Evolutionary conservation across 352 stramenopile genomes (phyloP).

Genomic region (Phytophthora hibernalis): DNA sequence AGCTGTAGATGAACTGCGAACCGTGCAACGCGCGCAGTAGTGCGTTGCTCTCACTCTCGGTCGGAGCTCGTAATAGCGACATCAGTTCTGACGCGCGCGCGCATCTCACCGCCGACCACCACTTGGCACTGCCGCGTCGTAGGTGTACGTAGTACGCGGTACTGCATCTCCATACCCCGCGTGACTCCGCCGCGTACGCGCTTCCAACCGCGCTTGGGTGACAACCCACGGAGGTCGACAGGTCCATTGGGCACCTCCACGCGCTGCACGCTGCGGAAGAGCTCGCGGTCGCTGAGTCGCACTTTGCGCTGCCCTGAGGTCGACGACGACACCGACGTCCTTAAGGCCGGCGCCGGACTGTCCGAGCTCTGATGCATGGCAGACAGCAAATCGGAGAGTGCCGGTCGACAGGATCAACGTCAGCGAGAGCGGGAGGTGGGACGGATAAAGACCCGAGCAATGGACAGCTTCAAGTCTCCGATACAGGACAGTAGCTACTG

Average conservation of each 20-base stretch:
- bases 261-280: conserved; percentile 37
- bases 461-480: too few relatives aligned
- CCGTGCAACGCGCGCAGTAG: conserved; percentile 35
- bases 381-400: conserved; percentile 24
- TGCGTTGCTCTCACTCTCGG: conserved; percentile 48
- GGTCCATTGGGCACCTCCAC: conserved; percentile 24
- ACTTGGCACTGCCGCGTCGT: conserved; percentile 30
- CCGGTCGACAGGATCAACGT: conserved; percentile 9
- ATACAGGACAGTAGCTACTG: too few relatives aligned
- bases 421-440: too few relatives aligned
- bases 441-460: too few relatives aligned
- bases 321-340: conserved; percentile 30
- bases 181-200: conserved; percentile 21
- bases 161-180: conserved; percentile 28
- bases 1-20: conserved; percentile 51
- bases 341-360: conserved; percentile 10
- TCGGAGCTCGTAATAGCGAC: conserved; percentile 33
- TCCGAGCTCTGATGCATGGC: conserved; percentile 18
- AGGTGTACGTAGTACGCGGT: not conserved
- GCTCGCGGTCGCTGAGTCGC: conserved; percentile 32
- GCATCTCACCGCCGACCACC: conserved; percentile 30
- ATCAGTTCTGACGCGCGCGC: conserved; percentile 26
- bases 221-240: conserved; percentile 23
- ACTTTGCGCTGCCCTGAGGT: conserved; percentile 29
- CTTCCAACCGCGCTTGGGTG: conserved; percentile 35